Conservation (phyloP, 768 basidiomycete genomes). For the Cyathus striatus region DNA sequence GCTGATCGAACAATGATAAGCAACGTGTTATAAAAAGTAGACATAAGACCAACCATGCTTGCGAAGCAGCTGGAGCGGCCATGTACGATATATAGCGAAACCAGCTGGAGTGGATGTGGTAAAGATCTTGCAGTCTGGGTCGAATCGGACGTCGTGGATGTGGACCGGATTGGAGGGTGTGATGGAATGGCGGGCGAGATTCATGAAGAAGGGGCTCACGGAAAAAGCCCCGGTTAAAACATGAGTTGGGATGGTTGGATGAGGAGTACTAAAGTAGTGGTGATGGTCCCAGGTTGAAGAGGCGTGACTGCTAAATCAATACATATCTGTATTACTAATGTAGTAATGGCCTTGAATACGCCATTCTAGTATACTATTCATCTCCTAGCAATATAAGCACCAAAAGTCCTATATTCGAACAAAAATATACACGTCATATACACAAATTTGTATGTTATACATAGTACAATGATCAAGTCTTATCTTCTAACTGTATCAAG, state of each 20-base stretch:
- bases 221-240: no score
- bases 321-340: background rate
- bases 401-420: no score
- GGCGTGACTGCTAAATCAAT: no score
- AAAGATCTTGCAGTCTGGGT: conserved; percentile 77
- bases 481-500: no score
- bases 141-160: conserved; percentile 75
- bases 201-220: conserved; percentile 61
- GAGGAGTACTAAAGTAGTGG: no score
- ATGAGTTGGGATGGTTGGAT: no score
- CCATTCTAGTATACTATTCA: background rate
- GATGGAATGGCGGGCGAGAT: conserved; percentile 82
- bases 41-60: conserved; percentile 60
- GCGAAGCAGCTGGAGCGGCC: conserved; percentile 71
- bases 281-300: no score
- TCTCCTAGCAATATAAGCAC: no score
- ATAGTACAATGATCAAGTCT: no score
- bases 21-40: conserved; percentile 9
- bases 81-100: conserved; percentile 77
- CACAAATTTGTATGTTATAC: no score
- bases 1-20: conserved; percentile 36
- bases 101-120: conserved; percentile 75
- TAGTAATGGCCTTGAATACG: background rate
- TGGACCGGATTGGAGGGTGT: conserved; percentile 69
- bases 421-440: no score